A percentile compares a stretch with the other conserved stretches of the same genome.
Evolutionary conservation across 768 basidiomycete genomes (phyloP).

Genomic region (Mycena metata): DNA sequence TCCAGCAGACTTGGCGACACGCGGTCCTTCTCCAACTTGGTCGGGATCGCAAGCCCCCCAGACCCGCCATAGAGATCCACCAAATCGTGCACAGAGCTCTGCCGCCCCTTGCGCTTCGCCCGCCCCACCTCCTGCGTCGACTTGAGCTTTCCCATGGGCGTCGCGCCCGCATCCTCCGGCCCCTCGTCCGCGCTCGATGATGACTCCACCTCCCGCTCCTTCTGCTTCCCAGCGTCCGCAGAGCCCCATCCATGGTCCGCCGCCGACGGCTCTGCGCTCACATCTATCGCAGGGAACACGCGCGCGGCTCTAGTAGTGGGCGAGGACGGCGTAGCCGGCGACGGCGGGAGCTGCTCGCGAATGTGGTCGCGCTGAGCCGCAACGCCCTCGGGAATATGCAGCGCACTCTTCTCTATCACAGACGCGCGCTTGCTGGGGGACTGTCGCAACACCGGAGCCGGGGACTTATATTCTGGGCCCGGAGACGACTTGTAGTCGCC

Average conservation of each 20-base stretch:
- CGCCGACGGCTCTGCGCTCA: constrained; percentile 56
- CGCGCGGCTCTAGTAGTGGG: constrained; percentile 34
- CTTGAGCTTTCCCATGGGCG: constrained; percentile 39
- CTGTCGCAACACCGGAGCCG: constrained; percentile 70
- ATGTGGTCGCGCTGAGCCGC: constrained; percentile 51
- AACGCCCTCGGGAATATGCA: constrained; percentile 55
- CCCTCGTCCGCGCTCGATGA: constrained; percentile 75
- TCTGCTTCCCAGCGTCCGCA: constrained; percentile 34
- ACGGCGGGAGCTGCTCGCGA: constrained; percentile 41
- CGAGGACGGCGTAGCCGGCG: constrained; percentile 43
- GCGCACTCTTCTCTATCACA: constrained; percentile 64
- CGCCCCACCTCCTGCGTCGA: constrained; percentile 44
- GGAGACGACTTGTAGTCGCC: constrained; percentile 18
- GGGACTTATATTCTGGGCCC: constrained; percentile 18
- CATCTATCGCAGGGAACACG: constrained; percentile 54
- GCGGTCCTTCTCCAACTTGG: constrained; percentile 56
- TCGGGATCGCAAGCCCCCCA: constrained; percentile 46
- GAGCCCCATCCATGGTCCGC: constrained; percentile 30
- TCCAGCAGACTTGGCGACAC: constrained; percentile 41
- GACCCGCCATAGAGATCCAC: constrained; percentile 83
- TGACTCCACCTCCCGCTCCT: constrained; percentile 54
- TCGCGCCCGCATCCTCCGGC: constrained; percentile 58
- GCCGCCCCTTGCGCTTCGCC: constrained; percentile 66
- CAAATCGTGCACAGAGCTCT: constrained; percentile 87
- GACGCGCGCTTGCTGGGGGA: constrained; percentile 83